These are phyloP conservation scores for Nicotiana obtusifolia DNA, from an alignment of 257 asterid species.

Conservation along the genomic window DNA sequence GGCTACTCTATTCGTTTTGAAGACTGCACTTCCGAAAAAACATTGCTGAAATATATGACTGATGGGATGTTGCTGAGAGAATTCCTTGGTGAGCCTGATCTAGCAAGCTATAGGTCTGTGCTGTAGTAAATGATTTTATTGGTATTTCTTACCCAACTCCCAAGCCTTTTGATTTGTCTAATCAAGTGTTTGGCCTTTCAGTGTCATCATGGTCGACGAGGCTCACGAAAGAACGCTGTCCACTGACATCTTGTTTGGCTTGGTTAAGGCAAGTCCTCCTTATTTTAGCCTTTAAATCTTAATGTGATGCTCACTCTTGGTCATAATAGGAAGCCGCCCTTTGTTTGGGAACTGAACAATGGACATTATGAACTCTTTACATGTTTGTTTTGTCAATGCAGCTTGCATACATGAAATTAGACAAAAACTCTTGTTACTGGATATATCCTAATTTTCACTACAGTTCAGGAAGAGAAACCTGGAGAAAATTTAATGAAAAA, in stretches of 20 bases:
- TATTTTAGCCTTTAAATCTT: not conserved
- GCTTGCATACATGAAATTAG: not conserved
- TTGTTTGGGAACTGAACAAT: not conserved
- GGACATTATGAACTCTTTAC: not conserved
- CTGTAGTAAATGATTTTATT: constrained; percentile 8
- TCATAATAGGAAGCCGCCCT: not conserved
- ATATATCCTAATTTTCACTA: not conserved
- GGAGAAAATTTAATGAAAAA: not conserved
- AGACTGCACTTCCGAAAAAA: constrained; percentile 89
- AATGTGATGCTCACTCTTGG: not conserved
- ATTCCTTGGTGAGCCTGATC: constrained; percentile 97
- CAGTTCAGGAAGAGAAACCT: not conserved
- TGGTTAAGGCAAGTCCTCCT: constrained; percentile 59
- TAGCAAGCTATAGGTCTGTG: constrained; percentile 72
- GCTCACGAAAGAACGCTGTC: constrained; percentile 95
- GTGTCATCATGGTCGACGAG: constrained; percentile 96
- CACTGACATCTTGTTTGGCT: constrained; percentile 86
- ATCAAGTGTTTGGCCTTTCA: constrained; percentile 22
- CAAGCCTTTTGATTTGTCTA: not conserved
- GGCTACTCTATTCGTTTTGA: constrained; percentile 97
- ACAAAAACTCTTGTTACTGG: not conserved
- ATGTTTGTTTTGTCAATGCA: not conserved
- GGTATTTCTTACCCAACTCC: not conserved
- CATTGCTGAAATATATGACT: constrained; percentile 80
- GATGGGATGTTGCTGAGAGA: constrained; percentile 92